These are phyloP conservation scores for Posidonia australis DNA, from an alignment of 106 monocot genomes.

Conservation along the genomic window DNA sequence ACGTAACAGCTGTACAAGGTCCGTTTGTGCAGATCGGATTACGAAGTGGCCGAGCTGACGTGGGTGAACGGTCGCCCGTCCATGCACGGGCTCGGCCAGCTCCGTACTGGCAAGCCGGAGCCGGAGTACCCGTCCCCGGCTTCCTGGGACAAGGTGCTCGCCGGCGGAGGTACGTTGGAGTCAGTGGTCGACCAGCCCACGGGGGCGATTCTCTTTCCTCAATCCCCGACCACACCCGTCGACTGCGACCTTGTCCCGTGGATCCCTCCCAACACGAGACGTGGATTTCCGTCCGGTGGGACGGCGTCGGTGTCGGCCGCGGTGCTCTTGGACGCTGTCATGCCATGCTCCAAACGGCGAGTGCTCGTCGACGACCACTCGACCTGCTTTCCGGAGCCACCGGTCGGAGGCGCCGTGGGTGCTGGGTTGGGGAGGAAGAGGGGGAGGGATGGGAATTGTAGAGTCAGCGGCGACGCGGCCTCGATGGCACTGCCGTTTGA, in stretches of 20 bases:
- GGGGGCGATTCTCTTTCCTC: slow-evolving; percentile 5
- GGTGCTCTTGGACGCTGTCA: slow-evolving; percentile 30
- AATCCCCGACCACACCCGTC: slow-evolving; percentile 2
- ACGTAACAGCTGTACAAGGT: not conserved
- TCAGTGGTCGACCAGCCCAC: slow-evolving; percentile 53
- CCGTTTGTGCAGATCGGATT: slow-evolving; percentile 7
- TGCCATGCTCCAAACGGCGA: slow-evolving; percentile 22
- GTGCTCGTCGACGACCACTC: not conserved
- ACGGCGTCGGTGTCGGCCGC: slow-evolving; percentile 1
- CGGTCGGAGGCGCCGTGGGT: not conserved
- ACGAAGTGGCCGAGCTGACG: slow-evolving; percentile 70
- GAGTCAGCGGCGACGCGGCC: slow-evolving; percentile 10
- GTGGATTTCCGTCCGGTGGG: not conserved
- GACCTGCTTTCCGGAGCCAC: slow-evolving; percentile 4
- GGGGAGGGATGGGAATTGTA: slow-evolving; percentile 6
- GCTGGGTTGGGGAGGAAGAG: slow-evolving; percentile 6
- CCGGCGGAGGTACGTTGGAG: slow-evolving; percentile 50
- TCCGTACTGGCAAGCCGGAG: slow-evolving; percentile 16
- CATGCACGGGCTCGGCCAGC: slow-evolving; percentile 29
- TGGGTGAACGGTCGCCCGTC: slow-evolving; percentile 65
- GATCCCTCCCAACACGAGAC: not conserved
- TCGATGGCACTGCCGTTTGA: slow-evolving; percentile 14
- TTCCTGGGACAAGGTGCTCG: slow-evolving; percentile 25
- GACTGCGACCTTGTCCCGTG: slow-evolving; percentile 6
- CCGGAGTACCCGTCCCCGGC: slow-evolving; percentile 20